Conservation (phyloP, 192 early-diverging fungal species). For the Dissophora globulifera region DNA sequence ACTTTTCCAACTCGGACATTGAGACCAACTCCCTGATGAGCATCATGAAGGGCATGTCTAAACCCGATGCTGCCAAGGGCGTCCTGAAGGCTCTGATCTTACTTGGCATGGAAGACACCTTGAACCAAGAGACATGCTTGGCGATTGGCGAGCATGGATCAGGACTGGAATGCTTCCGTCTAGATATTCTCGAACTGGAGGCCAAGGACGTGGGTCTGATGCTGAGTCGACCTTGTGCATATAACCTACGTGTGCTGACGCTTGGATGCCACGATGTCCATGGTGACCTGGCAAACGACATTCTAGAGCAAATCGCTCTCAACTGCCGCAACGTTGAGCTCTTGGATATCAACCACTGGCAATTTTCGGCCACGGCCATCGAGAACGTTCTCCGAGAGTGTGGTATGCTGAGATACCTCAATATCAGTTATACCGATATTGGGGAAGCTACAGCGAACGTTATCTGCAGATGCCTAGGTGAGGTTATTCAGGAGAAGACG, state of each 20-base stretch:
- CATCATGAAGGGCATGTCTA: constrained; percentile 31
- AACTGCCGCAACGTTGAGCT: constrained; percentile 46
- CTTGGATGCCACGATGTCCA: constrained; percentile 49
- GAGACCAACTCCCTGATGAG: constrained; percentile 34
- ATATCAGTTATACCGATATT: constrained; percentile 43
- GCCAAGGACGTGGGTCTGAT: constrained; percentile 40
- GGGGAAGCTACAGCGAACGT: constrained; percentile 26
- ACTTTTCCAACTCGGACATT: constrained; percentile 52
- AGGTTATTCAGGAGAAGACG: constrained; percentile 23
- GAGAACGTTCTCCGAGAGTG: constrained; percentile 38
- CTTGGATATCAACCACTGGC: constrained; percentile 52
- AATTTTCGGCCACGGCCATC: constrained; percentile 41
- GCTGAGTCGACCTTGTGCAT: constrained; percentile 25
- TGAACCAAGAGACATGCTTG: constrained; percentile 39
- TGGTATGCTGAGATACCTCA: constrained; percentile 43
- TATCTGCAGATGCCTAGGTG: constrained; percentile 37
- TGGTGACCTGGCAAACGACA: constrained; percentile 42
- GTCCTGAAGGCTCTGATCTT: constrained; percentile 41
- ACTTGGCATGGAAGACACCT: constrained; percentile 46
- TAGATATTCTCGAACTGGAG: constrained; percentile 48
- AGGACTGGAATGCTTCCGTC: constrained; percentile 48
- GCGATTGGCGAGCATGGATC: constrained; percentile 44
- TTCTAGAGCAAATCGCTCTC: constrained; percentile 41
- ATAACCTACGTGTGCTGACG: constrained; percentile 36
- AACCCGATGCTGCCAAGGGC: constrained; percentile 33